Evolutionary conservation across 2,329 filamentous ascomycete species (phyloP).

Genomic region (Oidium heveae): DNA sequence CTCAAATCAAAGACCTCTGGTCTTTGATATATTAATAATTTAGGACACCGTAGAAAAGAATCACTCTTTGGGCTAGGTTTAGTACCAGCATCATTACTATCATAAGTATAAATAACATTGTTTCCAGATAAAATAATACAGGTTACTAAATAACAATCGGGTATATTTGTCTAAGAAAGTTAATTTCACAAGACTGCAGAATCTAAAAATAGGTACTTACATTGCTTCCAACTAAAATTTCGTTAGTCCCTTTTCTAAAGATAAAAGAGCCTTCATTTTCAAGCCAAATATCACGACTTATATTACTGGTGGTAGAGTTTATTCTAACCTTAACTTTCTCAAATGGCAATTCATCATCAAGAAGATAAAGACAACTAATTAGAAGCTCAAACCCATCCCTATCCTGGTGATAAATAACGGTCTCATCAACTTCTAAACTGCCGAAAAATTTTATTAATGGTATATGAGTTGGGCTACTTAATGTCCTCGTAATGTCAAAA

Average conservation of each 20-base stretch:
- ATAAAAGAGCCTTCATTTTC: constrained; percentile 19
- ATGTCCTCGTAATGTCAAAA: constrained; percentile 9
- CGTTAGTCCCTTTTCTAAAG: constrained; percentile 21
- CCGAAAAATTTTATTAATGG: constrained; percentile 52
- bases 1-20: constrained; percentile 41
- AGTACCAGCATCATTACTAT: constrained; percentile 22
- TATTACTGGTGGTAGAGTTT: constrained; percentile 25
- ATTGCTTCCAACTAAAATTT: constrained; percentile 21
- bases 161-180: constrained; percentile 29
- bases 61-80: constrained; percentile 3
- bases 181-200: constrained; percentile 6
- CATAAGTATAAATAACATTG: constrained; percentile 40
- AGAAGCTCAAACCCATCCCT: constrained; percentile 52
- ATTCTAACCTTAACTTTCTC: constrained; percentile 40
- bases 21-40: constrained; percentile 50
- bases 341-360: constrained; percentile 44
- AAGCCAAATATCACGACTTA: constrained; percentile 41
- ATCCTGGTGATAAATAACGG: constrained; percentile 41
- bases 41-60: constrained; percentile 30
- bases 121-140: constrained; percentile 38
- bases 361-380: constrained; percentile 42
- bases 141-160: constrained; percentile 53
- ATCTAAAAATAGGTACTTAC: constrained; percentile 12
- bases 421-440: constrained; percentile 38
- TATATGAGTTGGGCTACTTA: constrained; percentile 37